Evolutionary conservation across 164 flowering plant species (phyloP), one percentile per base, ranked within the genome.

Genomic region (Vitis amurensis): DNA sequence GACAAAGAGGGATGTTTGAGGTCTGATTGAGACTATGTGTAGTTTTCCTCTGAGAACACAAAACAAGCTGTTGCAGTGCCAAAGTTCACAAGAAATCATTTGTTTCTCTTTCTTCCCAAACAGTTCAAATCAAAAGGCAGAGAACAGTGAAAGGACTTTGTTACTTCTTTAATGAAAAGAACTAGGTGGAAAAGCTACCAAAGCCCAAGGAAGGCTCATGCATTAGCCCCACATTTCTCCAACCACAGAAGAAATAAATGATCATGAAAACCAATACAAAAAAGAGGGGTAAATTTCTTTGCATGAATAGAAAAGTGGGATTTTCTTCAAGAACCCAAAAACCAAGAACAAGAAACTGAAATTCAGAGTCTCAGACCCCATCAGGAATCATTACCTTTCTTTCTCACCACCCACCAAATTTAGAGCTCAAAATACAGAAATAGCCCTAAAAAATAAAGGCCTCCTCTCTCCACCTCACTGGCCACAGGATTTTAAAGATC

Each of bases 321-420:
- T 71, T 76, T 77, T 67, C 64, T 68, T 63, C 72, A 63, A 79
- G 71, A 67, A 63, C 61, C 76, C 88, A 83, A 77, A 82, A 69
- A 57, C 85, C 85, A 77, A 84, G 79, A 78, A 69, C 85, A 77
- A 84, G 79, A 78, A 69, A 73, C 79, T 68, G 66, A 78, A 72
- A 64, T 61, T 74, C 75, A 80, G 78, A 78, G 67, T 57, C 57
- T 77, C 67, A 71, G 64, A 71, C 48, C 76, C 83, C 78, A 76
- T 64, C 68, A 71, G 68, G 73, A 77, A 74, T 70, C 83, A 79
- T 80, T 55, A 72, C 51, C 48, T 63, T 68, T 68, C 71, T 55
- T 19, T 66, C 44, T 57, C 58, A 55, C 53, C 59, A 37, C 44
- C 44, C 44, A 3, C 44, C 44, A 37, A 37, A 37, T 37, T 3